Evolutionary conservation across 2,329 filamentous ascomycete genomes (phyloP).

Genomic region (Dactylellina haptotyla): DNA sequence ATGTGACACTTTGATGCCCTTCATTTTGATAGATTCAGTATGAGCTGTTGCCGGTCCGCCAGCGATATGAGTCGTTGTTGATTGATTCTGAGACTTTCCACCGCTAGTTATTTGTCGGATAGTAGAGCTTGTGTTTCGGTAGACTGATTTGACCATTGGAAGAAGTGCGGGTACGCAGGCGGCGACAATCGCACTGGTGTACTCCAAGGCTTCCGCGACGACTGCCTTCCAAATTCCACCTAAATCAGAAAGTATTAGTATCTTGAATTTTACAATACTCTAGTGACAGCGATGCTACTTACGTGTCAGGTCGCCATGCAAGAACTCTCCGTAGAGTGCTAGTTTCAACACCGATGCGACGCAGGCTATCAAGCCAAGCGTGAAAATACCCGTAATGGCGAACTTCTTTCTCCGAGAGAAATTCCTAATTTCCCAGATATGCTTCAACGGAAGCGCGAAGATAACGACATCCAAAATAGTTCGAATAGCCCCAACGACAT

Average conservation of each 20-base stretch:
- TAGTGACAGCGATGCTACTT: slow-evolving; percentile 11
- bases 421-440: slow-evolving; percentile 51
- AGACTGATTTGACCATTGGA: slow-evolving; percentile 47
- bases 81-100: slow-evolving; percentile 32
- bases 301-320: slow-evolving; percentile 40
- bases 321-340: slow-evolving; percentile 18
- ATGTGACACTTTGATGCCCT: slow-evolving; percentile 48
- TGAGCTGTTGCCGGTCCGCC: slow-evolving; percentile 12
- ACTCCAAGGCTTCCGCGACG: slow-evolving; percentile 40
- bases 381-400: slow-evolving; percentile 39
- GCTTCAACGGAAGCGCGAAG: slow-evolving; percentile 41
- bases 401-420: slow-evolving; percentile 45
- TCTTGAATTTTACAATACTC: neutral
- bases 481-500: slow-evolving; percentile 28
- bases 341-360: slow-evolving; percentile 43
- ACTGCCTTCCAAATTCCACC: slow-evolving; percentile 30
- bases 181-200: slow-evolving; percentile 43
- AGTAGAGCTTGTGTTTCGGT: slow-evolving; percentile 33
- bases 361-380: slow-evolving; percentile 44
- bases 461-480: slow-evolving; percentile 34
- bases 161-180: slow-evolving; percentile 48
- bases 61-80: slow-evolving; percentile 44
- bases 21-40: slow-evolving; percentile 47
- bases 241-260: slow-evolving; percentile 3
- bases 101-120: slow-evolving; percentile 44